phyloP scores from a whole-genome alignment of 2,329 filamentous ascomycete genomes.

The Plectosphaerella plurivora region DNA sequence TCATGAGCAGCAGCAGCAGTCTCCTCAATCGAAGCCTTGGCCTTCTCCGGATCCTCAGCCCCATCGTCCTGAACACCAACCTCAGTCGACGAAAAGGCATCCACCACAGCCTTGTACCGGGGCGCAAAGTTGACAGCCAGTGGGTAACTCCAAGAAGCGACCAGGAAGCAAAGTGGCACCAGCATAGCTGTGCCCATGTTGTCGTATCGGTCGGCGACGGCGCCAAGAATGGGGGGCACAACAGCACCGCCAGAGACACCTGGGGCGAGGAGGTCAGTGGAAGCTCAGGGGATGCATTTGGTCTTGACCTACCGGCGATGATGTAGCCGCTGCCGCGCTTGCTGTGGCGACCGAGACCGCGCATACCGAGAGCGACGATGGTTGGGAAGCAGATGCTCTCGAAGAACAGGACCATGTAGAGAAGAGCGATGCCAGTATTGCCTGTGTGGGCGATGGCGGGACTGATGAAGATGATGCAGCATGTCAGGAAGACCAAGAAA shows the following conservation, averaged over 20 bases:
- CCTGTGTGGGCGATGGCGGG: constrained; percentile 41
- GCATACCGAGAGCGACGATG: constrained; percentile 61
- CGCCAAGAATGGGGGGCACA: constrained; percentile 68
- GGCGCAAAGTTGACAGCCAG: constrained; percentile 63
- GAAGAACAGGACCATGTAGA: constrained; percentile 71
- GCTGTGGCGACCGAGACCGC: constrained; percentile 51
- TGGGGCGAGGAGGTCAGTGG: constrained; percentile 31
- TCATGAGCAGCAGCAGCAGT: not conserved
- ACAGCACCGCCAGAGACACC: constrained; percentile 70
- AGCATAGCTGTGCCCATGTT: constrained; percentile 58
- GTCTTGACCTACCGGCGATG: constrained; percentile 11
- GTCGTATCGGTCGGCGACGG: constrained; percentile 57
- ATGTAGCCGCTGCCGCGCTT: constrained; percentile 43
- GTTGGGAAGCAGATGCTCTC: constrained; percentile 79
- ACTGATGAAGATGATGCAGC: constrained; percentile 59
- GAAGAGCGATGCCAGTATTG: constrained; percentile 52
- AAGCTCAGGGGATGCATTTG: not conserved
- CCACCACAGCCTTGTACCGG: constrained; percentile 57
- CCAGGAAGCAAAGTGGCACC: constrained; percentile 59
- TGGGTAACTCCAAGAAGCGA: constrained; percentile 52
- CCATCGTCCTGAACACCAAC: constrained; percentile 28
- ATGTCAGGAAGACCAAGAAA: constrained; percentile 60
- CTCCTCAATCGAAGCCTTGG: not conserved
- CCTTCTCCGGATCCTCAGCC: constrained; percentile 15
- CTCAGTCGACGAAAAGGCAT: constrained; percentile 46